A percentile compares a stretch with the other conserved stretches of the same genome.
phyloP scores from a whole-genome alignment of 106 monocot genomes.

The Agapanthus africanus region DNA sequence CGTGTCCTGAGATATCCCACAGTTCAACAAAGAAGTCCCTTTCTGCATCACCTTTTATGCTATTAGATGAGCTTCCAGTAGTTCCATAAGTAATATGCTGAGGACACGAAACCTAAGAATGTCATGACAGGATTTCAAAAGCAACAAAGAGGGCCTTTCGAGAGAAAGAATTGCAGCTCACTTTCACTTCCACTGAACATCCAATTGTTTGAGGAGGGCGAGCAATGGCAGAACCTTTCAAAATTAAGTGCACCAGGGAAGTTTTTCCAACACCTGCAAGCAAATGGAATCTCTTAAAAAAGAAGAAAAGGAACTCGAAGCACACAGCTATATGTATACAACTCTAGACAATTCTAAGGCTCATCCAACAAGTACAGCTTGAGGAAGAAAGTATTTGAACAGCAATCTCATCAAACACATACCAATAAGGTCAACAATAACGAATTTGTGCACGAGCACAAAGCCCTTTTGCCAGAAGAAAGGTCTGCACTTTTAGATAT shows the following conservation, averaged over 20 bases:
- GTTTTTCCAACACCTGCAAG: slow-evolving; percentile 87
- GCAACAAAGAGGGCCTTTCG: neutral
- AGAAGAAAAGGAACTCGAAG: neutral
- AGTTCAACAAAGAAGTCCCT: slow-evolving; percentile 92
- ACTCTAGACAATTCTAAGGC: neutral
- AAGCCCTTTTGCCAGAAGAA: too few relatives aligned
- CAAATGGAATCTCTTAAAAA: neutral
- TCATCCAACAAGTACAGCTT: neutral
- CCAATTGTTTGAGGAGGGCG: slow-evolving; percentile 83
- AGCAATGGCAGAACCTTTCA: slow-evolving; percentile 54
- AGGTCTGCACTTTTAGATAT: too few relatives aligned
- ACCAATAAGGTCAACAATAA: too few relatives aligned
- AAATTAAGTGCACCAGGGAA: slow-evolving; percentile 75
- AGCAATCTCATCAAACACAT: too few relatives aligned
- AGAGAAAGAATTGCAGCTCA: slow-evolving; percentile 16
- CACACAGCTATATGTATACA: neutral
- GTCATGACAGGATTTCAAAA: neutral
- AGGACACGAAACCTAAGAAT: slow-evolving; percentile 2
- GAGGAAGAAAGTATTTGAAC: too few relatives aligned
- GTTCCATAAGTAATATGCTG: slow-evolving; percentile 87
- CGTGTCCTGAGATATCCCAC: slow-evolving; percentile 92
- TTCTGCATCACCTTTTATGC: slow-evolving; percentile 64
- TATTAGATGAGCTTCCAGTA: slow-evolving; percentile 71
- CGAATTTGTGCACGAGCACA: too few relatives aligned
- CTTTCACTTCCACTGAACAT: slow-evolving; percentile 70